Base-by-base conservation (phyloP, 176 grass and related monocot genomes). In the Carex kokanica region DNA sequence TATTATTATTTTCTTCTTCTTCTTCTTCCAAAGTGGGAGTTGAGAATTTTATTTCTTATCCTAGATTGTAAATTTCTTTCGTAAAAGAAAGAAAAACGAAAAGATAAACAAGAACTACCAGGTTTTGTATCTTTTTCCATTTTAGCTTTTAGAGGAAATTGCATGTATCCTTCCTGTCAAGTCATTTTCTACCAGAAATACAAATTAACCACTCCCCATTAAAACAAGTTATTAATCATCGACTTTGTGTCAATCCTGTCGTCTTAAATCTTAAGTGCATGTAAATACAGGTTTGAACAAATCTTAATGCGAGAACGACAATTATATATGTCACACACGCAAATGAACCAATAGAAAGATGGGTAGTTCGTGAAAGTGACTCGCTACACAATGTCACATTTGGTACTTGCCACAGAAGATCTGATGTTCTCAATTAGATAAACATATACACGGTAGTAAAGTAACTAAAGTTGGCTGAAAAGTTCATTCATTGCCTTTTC, bases 101-200 rank as follows among this genome's bases (percentile, higher is more conserved):
- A 59, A 1, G n/a, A 59, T 7, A 17, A 20, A 59, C 56, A n/a
- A 20, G 5, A 49, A 49, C 45, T 49, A 49, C 2, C 17, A 5
- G 5, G 17, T 59, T 17, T 18, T 63, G 43, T 10, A 71, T 45
- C 18, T 31, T 43, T 20, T 17, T 9, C 14, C 38, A 71, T 41
- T 41, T 69, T 1, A 45, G 14, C 67, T 20, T 71, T 71, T 21
- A 71, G 36, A 71, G 67, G 67, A 71, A 71, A 45, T 71, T 71
- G 3, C 67, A 71, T 71, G 67, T 45, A 4, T 2, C 67, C 32
- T 71, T 71, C 67, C 6, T 71, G 10, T 71, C 38, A 10, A 0
- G 67, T 71, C 11, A 45, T n/a, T 43, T 43, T 71, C 67, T 12
- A 41, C 67, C 10, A 20, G 17, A 71, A 43, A 21, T 32, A 21